phyloP scores from a whole-genome alignment of 1,284 basidiomycete genomes.

The Ustilago esculenta region DNA sequence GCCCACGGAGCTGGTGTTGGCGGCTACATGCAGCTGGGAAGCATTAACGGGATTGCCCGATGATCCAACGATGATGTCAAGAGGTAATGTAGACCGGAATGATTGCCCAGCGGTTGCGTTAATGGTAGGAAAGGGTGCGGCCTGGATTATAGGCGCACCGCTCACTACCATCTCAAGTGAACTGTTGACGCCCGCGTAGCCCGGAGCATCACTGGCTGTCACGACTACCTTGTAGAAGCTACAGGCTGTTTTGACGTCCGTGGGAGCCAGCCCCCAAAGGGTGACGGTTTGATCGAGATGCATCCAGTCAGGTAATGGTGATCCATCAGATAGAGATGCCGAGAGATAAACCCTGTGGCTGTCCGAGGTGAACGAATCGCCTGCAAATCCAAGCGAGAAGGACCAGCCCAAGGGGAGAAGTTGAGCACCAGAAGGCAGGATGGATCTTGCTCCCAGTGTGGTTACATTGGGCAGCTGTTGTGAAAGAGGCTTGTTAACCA shows the following conservation, averaged over 20 bases:
- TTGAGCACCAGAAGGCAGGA: constrained; percentile 68
- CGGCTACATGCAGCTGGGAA: constrained; percentile 18
- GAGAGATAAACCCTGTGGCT: constrained; percentile 74
- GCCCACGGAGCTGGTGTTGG: constrained; percentile 69
- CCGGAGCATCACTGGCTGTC: constrained; percentile 56
- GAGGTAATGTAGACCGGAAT: constrained; percentile 61
- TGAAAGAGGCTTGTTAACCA: constrained; percentile 51
- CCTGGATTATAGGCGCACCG: constrained; percentile 38
- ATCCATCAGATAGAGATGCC: constrained; percentile 75
- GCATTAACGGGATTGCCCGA: constrained; percentile 14
- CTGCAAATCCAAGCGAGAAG: constrained; percentile 85
- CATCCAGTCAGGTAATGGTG: constrained; percentile 80
- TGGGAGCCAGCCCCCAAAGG: constrained; percentile 80
- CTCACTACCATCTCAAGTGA: constrained; percentile 53
- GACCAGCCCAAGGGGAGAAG: constrained; percentile 85
- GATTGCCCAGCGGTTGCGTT: constrained; percentile 71
- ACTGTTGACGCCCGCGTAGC: constrained; percentile 55
- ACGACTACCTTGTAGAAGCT: constrained; percentile 53
- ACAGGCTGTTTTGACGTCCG: constrained; percentile 50
- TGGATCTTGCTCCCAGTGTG: constrained; percentile 49
- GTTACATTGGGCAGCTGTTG: constrained; percentile 58
- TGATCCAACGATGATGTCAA: constrained; percentile 23
- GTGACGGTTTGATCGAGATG: constrained; percentile 76
- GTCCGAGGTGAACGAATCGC: constrained; percentile 73
- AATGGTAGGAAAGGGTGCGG: constrained; percentile 68